Evolutionary conservation across 2,329 filamentous ascomycete genomes (phyloP), one percentile per base, ranked within the genome.

Genomic region (Dactylonectria macrodidyma): DNA sequence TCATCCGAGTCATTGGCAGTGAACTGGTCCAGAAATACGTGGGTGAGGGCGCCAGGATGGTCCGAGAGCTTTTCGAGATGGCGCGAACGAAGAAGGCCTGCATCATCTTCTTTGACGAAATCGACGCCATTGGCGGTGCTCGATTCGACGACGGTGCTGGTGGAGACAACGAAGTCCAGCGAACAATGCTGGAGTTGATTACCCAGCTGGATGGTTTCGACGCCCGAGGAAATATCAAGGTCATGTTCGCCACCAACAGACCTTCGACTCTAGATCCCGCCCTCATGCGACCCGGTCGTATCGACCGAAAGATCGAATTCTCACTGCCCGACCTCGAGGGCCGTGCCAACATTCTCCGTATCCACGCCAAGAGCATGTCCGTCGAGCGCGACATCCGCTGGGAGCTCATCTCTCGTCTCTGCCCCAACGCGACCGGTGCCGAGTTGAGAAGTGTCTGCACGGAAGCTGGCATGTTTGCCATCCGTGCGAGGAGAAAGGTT

Each of bases 361-460:
- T 99, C 77, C 96, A 98, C 85, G 96, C 96, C 77, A 99, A 98
- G 92, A 97, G 94, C 81, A 99, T 99, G 96, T 98, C 95, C 19
- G 96, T 99, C 44, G 96, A 99, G 89, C 91, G 96, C 60, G 96
- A 99, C 79, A 99, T 99, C 78, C 91, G 96, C 84, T 99, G 96
- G 96, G 96, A 99, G 86, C 89, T 99, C 73, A 98, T 99, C 79
- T 98, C 95, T 22, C 92, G 96, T 76, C 88, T 99, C 71, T 99
- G 96, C 85, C 96, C 96, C 73, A 99, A 99, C 84, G 93, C 95
- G 60, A 99, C 96, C 1, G 96, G 96, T 85, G 96, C 96, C 58
- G 96, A 99, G 84, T 84, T 99, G 80, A 90, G 96, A 78, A 97
- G 94, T 85, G 96, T 99, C 68, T 97, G 96, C 75, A 99, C 96